A percentile compares a stretch with the other conserved stretches of the same genome.
Conservation (phyloP, 805 yeast species). For the Torulaspora indica region DNA sequence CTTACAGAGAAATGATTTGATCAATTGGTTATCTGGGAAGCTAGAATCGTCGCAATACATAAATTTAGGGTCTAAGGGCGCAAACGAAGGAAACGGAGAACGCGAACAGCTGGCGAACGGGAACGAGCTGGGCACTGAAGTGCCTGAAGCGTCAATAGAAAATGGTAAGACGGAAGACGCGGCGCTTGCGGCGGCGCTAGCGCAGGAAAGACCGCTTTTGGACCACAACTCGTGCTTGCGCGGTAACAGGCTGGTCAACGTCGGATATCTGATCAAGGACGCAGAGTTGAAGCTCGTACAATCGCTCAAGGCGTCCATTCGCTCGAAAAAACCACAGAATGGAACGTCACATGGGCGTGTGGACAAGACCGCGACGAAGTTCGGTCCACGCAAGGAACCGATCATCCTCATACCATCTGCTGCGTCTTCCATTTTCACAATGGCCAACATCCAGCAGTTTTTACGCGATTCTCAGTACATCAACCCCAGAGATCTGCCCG, state of each 20-base stretch:
- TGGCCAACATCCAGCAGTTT: conserved; percentile 61
- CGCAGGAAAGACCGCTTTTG: conserved; percentile 46
- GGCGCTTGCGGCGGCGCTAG: conserved; percentile 27
- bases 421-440: conserved; percentile 63
- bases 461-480: conserved; percentile 67
- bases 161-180: conserved; percentile 25
- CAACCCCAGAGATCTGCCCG: conserved; percentile 43
- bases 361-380: conserved; percentile 15
- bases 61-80: conserved; percentile 37
- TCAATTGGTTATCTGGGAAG: conserved; percentile 74
- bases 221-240: conserved; percentile 60
- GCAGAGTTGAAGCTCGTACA: conserved; percentile 55
- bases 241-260: conserved; percentile 63
- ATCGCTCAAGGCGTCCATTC: conserved; percentile 41
- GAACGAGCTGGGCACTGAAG: not conserved
- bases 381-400: conserved; percentile 47
- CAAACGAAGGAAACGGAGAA: conserved; percentile 18
- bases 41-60: conserved; percentile 56
- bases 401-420: conserved; percentile 75
- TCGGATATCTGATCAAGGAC: conserved; percentile 63
- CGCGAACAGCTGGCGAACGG: conserved; percentile 1
- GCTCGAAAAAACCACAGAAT: conserved; percentile 21
- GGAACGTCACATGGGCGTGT: conserved; percentile 18
- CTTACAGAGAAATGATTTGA: conserved; percentile 76
- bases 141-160: not conserved